Evolutionary conservation across 768 basidiomycete genomes (phyloP).

Genomic region (Pholiota molesta): DNA sequence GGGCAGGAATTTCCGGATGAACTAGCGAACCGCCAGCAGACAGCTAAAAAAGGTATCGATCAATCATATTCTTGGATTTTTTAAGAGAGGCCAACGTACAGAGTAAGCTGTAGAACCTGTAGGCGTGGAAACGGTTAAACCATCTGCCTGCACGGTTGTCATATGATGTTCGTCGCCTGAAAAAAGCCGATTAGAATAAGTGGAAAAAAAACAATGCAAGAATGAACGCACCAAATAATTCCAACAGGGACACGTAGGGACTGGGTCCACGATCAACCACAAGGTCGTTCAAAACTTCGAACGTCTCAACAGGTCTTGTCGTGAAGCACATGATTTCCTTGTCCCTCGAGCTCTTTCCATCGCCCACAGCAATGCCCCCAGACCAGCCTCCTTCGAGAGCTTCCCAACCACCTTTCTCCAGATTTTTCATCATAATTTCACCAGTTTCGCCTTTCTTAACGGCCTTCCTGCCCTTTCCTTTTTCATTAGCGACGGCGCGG

Average conservation of each 20-base stretch:
- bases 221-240: conserved; percentile 83
- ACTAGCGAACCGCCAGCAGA: conserved; percentile 98
- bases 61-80: conserved; percentile 12
- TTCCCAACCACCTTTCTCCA: conserved; percentile 94
- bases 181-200: conserved; percentile 8
- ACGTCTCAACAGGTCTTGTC: conserved; percentile 92
- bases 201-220: conserved; percentile 11
- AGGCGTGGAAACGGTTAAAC: conserved; percentile 92
- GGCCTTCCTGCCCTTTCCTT: conserved; percentile 71
- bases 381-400: conserved; percentile 84
- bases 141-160: conserved; percentile 99
- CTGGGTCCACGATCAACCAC: conserved; percentile 98
- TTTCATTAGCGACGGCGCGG: conserved; percentile 80
- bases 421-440: conserved; percentile 94
- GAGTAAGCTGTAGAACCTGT: conserved; percentile 99
- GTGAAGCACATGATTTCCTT: conserved; percentile 99
- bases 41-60: conserved; percentile 43
- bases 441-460: conserved; percentile 94
- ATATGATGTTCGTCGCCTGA: conserved; percentile 96
- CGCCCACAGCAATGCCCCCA: conserved; percentile 42
- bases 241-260: conserved; percentile 94
- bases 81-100: conserved; percentile 43
- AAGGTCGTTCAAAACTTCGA: conserved; percentile 95
- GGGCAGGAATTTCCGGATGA: conserved; percentile 96
- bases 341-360: conserved; percentile 66